phyloP scores from a whole-genome alignment of 176 grass and related monocot species.

The Triticum monococcum region DNA sequence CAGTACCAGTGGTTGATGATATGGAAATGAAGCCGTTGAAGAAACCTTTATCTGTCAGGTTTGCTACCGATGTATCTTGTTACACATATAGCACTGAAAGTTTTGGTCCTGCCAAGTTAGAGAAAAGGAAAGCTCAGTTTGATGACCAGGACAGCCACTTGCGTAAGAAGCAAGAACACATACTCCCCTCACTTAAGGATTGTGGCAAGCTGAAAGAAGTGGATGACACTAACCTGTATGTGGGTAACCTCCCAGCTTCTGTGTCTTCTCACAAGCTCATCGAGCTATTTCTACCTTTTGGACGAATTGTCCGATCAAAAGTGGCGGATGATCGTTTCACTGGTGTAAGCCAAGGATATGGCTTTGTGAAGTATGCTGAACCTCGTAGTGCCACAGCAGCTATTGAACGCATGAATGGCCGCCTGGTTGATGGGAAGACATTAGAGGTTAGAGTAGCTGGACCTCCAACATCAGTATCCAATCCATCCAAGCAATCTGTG shows the following conservation, averaged over 20 bases:
- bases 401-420: conserved; percentile 49
- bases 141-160: conserved; percentile 33
- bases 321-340: conserved; percentile 51
- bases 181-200: background rate
- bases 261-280: conserved; percentile 43
- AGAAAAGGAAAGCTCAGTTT: conserved; percentile 53
- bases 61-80: conserved; percentile 38
- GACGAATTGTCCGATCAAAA: conserved; percentile 49
- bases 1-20: background rate
- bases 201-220: conserved; percentile 21
- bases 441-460: conserved; percentile 52
- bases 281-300: conserved; percentile 55
- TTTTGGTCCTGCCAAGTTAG: conserved; percentile 37
- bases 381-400: conserved; percentile 43
- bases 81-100: conserved; percentile 28
- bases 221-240: conserved; percentile 43
- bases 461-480: conserved; percentile 9
- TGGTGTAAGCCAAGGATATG: conserved; percentile 59
- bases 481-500: background rate
- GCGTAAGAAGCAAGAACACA: conserved; percentile 37
- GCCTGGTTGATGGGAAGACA: conserved; percentile 41
- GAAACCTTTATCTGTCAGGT: conserved; percentile 40
- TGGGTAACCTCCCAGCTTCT: conserved; percentile 43
- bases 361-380: conserved; percentile 62
- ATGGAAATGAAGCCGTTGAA: conserved; percentile 18